phyloP scores from a whole-genome alignment of 139 green algal genomes.

The Desmodesmus armatus region DNA sequence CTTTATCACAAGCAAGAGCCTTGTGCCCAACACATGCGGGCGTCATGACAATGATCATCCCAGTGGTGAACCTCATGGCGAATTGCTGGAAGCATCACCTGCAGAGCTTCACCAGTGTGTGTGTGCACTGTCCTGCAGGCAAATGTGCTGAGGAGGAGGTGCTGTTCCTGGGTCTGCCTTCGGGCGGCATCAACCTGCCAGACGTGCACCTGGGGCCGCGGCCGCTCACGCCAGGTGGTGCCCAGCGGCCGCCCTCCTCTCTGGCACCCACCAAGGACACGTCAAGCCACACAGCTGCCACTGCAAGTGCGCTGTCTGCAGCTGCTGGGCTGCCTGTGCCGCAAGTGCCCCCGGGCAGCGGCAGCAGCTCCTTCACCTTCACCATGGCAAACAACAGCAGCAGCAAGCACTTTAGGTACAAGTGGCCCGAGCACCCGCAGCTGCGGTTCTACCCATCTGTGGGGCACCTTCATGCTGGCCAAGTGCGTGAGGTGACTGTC shows the following conservation, averaged over 20 bases:
- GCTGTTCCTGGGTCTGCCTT: slow-evolving; percentile 72
- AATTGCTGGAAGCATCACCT: too few relatives aligned
- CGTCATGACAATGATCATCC: too few relatives aligned
- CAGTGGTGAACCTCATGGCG: too few relatives aligned
- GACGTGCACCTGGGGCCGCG: slow-evolving; percentile 62
- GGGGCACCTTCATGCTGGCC: slow-evolving; percentile 74
- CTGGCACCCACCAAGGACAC: background rate
- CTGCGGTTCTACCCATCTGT: slow-evolving; percentile 69
- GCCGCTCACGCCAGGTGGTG: slow-evolving; percentile 29
- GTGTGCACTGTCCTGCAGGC: slow-evolving; percentile 30
- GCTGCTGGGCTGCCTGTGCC: background rate
- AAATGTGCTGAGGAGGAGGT: slow-evolving; percentile 71
- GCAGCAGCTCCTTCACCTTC: slow-evolving; percentile 35
- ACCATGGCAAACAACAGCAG: slow-evolving; percentile 54
- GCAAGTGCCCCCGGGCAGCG: background rate
- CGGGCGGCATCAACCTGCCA: slow-evolving; percentile 63
- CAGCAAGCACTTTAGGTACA: slow-evolving; percentile 70
- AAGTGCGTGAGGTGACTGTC: slow-evolving; percentile 69
- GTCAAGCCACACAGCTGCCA: background rate
- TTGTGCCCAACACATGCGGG: too few relatives aligned
- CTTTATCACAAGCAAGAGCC: too few relatives aligned
- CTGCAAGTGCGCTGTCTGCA: background rate
- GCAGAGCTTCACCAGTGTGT: too few relatives aligned
- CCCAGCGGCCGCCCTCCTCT: too few relatives aligned
- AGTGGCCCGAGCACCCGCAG: slow-evolving; percentile 61